These are phyloP conservation scores for Suillus alpinus DNA, from an alignment of 768 basidiomycete species.

Conservation along the genomic window DNA sequence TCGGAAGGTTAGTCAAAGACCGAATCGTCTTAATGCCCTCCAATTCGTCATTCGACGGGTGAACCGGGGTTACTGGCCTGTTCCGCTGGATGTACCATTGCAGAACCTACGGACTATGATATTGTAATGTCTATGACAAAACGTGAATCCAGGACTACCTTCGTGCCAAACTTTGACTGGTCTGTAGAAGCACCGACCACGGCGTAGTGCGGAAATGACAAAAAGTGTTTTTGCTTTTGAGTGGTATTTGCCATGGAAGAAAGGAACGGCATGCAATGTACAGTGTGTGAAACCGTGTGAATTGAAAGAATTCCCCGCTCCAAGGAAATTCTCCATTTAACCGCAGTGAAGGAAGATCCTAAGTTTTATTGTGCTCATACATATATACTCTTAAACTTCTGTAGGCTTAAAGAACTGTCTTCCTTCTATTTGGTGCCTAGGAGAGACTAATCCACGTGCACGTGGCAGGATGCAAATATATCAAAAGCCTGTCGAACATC, in stretches of 20 bases:
- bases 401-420: no score
- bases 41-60: slow-evolving; percentile 70
- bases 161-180: slow-evolving; percentile 74
- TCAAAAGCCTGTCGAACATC: background rate
- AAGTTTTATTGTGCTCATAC: no score
- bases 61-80: slow-evolving; percentile 66
- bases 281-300: background rate
- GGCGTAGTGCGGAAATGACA: slow-evolving; percentile 63
- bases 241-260: slow-evolving; percentile 27
- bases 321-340: background rate
- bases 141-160: slow-evolving; percentile 34
- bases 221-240: slow-evolving; percentile 52
- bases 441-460: background rate
- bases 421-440: background rate
- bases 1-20: slow-evolving; percentile 53
- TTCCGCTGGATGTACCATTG: slow-evolving; percentile 70
- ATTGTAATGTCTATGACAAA: background rate
- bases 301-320: background rate
- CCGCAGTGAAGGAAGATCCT: no score
- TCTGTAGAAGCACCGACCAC: slow-evolving; percentile 85
- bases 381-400: no score
- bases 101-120: slow-evolving; percentile 49
- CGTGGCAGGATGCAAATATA: background rate
- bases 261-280: slow-evolving; percentile 2
- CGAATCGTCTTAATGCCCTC: slow-evolving; percentile 60